Percentiles rank a stretch among this genome's conserved stretches.
These are phyloP conservation scores for Rhizopus delemar DNA, from an alignment of 371 early-diverging fungal genomes.

Conservation along the genomic window DNA sequence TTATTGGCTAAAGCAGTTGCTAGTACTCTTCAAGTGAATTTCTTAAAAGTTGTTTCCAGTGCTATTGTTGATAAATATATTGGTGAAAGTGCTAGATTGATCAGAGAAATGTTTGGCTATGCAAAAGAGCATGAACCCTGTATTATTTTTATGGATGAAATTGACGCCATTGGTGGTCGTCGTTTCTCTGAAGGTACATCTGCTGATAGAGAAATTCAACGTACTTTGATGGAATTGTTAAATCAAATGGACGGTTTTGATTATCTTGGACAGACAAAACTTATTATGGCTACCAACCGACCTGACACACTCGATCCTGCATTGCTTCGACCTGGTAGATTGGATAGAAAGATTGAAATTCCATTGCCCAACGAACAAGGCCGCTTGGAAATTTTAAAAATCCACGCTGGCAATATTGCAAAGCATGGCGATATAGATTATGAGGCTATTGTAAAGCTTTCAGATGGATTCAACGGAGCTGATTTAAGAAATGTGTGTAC, in stretches of 20 bases:
- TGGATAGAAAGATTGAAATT: conserved; percentile 99
- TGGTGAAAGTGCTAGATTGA: conserved; percentile 96
- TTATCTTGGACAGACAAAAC: conserved; percentile 96
- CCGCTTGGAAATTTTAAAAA: conserved; percentile 96
- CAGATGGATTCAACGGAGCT: conserved; percentile 99
- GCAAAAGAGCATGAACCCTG: conserved; percentile 99
- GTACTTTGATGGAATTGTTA: conserved; percentile 98
- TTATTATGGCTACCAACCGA: conserved; percentile 99
- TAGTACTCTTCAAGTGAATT: conserved; percentile 94
- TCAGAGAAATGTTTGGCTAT: conserved; percentile 99
- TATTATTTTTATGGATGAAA: conserved; percentile 99
- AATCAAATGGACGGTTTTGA: conserved; percentile 99
- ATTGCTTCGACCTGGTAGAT: conserved; percentile 95
- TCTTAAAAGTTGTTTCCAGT: conserved; percentile 95
- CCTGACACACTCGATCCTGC: conserved; percentile 99
- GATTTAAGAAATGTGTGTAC: conserved; percentile 99
- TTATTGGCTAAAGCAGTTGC: conserved; percentile 97
- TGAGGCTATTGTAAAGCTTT: conserved; percentile 97
- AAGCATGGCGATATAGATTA: conserved; percentile 97
- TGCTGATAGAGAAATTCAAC: conserved; percentile 99
- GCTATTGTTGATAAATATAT: conserved; percentile 99
- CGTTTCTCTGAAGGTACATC: conserved; percentile 99
- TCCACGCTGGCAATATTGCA: conserved; percentile 92
- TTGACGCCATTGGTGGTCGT: conserved; percentile 99
- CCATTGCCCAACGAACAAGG: conserved; percentile 89